Evolutionary conservation across 108 stramenopile genomes (phyloP), one percentile per base, ranked within the genome.

Genomic region (Skeletonema potamos): DNA sequence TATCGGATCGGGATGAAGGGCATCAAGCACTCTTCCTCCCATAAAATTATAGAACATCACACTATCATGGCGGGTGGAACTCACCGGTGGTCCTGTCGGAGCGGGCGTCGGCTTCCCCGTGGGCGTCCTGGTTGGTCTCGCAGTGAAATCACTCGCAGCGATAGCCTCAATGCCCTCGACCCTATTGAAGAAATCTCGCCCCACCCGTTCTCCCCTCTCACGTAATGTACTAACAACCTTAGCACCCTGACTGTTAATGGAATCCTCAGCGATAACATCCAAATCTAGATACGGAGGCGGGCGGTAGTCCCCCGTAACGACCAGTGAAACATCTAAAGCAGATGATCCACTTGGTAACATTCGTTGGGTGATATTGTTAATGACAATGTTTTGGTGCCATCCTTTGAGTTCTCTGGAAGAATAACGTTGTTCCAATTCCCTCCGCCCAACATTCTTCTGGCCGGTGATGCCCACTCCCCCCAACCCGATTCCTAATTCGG

Each of bases 301-400:
- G 15, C 71, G 62, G 56, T 72, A 72, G 39, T 72, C 71, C 20
- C 71, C 71, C 62, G 71, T 72, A 27, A 72, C 60, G 18, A 72
- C 62, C 48, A 72, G 34, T 6, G 54, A 56, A 33, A 72, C 71
- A 54, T 72, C 71, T 22, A 72, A 36, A n/a, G 71, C 71, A 1
- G 71, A 72, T 6, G 71, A 72, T 6, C 71, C 71, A 28, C 58
- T 33, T 34, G 68, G 62, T 18, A 72, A 36, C 33, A 37, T 44
- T 27, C 71, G 26, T 17, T 39, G 62, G n/a, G 71, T 63, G 24
- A 41, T 33, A 28, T 63, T 64, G 30, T 22, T 44, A 0, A 54
- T 30, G 13, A 46, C 44, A 46, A 46, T 46, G 13, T 13, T 46
- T 18, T 17, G 6, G 44, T 46, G 44, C 44, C 44, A 46, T 17